Base-by-base conservation (phyloP, 2,329 filamentous ascomycete genomes). In the Ascochyta koolunga region DNA sequence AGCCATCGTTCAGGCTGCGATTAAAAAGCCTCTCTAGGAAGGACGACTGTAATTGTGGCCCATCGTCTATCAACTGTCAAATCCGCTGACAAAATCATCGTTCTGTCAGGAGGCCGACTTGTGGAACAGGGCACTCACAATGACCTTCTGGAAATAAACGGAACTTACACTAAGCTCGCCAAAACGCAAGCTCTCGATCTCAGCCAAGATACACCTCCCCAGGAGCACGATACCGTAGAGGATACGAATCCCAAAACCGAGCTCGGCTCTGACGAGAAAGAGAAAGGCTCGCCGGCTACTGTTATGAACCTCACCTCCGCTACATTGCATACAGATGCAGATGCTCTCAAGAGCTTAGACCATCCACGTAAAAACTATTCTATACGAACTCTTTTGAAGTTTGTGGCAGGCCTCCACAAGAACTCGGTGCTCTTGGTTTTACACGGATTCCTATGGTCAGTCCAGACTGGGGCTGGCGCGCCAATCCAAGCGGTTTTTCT, bases 41-140 rank as follows among this genome's bases (percentile, higher is more conserved):
- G n/a, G n/a, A n/a, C n/a, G n/a, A n/a, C n/a, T n/a, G n/a, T n/a
- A n/a, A n/a, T n/a, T n/a, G n/a, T n/a, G n/a, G n/a, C n/a, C n/a
- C n/a, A n/a, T n/a, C n/a, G n/a, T n/a, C n/a, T n/a, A n/a, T n/a
- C n/a, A n/a, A n/a, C n/a, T n/a, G n/a, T n/a, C n/a, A n/a, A n/a
- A n/a, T n/a, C n/a, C n/a, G n/a, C n/a, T n/a, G 93, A 98, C 72
- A 78, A 91, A 45, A 98, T 98, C 66, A 95, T 96, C 62, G 93
- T 98, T 4, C 95, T 98, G 71, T 91, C 96, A 72, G 87, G 89
- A 66, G 93, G 93, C 4, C 82, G 84, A 50, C 86, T 98, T 41
- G 89, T 92, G 1, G 93, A 98, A 78, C 83, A 85, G 60, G 93
- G 93, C 3, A 93, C 62, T 3, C 78, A 80, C 62, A 64, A 69